These are phyloP conservation scores for Nitzschia sp. DNA, from an alignment of 108 stramenopile species.

Conservation along the genomic window DNA sequence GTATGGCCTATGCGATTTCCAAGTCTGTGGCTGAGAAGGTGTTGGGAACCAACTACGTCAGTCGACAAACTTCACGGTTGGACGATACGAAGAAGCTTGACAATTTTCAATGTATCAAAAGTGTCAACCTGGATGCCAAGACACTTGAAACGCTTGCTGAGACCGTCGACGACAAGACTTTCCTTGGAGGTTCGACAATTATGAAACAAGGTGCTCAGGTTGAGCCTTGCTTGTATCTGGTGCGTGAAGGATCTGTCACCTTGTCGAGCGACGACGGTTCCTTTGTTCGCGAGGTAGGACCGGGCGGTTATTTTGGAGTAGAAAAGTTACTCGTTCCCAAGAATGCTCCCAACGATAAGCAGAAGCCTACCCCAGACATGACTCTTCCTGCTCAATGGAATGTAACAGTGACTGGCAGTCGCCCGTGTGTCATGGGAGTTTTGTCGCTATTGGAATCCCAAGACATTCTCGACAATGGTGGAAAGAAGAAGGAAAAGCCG, in stretches of 20 bases:
- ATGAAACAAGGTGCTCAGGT: slow-evolving; percentile 75
- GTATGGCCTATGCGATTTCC: slow-evolving; percentile 17
- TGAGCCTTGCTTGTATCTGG: slow-evolving; percentile 49
- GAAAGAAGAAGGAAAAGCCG: slow-evolving; percentile 14
- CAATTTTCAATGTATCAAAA: slow-evolving; percentile 55
- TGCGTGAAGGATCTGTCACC: slow-evolving; percentile 60
- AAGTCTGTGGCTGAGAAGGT: slow-evolving; percentile 15
- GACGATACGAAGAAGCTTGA: slow-evolving; percentile 33
- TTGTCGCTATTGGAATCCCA: slow-evolving; percentile 65
- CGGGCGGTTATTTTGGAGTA: slow-evolving; percentile 67
- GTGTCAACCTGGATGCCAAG: slow-evolving; percentile 24
- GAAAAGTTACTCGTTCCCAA: slow-evolving; percentile 46
- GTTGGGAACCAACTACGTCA: slow-evolving; percentile 21
- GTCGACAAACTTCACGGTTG: slow-evolving; percentile 8
- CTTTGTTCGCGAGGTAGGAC: slow-evolving; percentile 34
- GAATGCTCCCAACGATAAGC: slow-evolving; percentile 21
- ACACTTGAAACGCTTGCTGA: slow-evolving; percentile 41
- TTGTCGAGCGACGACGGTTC: slow-evolving; percentile 32
- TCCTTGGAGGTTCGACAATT: slow-evolving; percentile 63
- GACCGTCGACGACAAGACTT: slow-evolving; percentile 52
- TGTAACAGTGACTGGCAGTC: slow-evolving; percentile 48
- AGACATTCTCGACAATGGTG: slow-evolving; percentile 37
- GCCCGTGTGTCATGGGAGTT: slow-evolving; percentile 68
- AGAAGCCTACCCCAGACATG: slow-evolving; percentile 17
- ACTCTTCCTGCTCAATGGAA: slow-evolving; percentile 50